These are phyloP conservation scores for Dothistroma pini DNA, from an alignment of 2,329 filamentous ascomycete species.

Conservation along the genomic window DNA sequence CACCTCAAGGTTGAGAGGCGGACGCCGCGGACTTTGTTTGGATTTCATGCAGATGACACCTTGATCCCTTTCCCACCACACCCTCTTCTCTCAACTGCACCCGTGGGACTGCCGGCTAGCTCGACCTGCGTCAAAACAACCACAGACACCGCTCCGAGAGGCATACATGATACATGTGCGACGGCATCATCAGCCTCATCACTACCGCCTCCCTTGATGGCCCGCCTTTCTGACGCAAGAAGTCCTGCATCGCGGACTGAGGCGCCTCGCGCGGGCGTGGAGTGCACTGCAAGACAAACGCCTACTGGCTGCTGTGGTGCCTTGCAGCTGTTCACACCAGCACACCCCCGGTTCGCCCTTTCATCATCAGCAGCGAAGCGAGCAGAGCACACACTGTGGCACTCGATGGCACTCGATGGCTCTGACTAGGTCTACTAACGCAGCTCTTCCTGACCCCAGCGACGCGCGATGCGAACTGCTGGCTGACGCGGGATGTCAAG, in stretches of 20 bases:
- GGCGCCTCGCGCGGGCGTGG: neutral
- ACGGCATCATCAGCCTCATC: neutral
- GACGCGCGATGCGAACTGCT: neutral
- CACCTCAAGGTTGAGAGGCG: no score
- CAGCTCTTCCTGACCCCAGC: neutral
- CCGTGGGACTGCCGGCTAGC: neutral
- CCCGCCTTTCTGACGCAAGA: neutral
- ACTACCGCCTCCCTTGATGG: neutral
- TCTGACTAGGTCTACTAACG: neutral
- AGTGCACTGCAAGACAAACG: neutral
- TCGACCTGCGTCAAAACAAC: neutral
- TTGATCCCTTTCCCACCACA: no score
- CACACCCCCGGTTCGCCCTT: neutral
- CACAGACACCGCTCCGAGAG: neutral
- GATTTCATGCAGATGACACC: no score
- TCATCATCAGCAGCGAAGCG: neutral
- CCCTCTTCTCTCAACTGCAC: no score
- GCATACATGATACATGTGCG: neutral
- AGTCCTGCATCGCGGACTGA: neutral
- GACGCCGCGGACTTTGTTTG: no score
- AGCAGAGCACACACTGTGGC: no score
- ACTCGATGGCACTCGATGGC: no score
- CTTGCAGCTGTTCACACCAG: constrained; percentile 2
- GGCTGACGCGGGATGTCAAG: constrained; percentile 2
- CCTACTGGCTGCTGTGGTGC: neutral